Base-by-base conservation (phyloP, 2,329 filamentous ascomycete genomes). In the Cadophora luteo-olivacea region DNA sequence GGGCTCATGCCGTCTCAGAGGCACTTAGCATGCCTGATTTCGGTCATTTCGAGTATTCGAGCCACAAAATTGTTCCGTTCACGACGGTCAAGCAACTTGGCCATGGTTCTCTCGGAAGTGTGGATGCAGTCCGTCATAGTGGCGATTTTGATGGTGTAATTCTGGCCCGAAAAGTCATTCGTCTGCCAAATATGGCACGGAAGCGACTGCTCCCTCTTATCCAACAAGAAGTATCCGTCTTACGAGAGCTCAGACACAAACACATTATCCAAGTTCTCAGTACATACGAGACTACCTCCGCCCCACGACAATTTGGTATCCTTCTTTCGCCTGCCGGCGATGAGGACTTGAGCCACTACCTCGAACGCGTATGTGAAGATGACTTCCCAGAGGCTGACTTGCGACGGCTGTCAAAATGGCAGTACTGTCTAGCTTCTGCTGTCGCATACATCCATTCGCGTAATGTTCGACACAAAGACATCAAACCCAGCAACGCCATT, bases 391-490 rank as follows among this genome's bases (percentile, higher is more conserved):
- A 68, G 9, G 49, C 58, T 57, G 69, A 71, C 9, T 52, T 70
- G 4, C 45, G 61, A 7, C 33, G 61, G 0, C 49, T 70, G 9
- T 49, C 36, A 19, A 54, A 54, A 19, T 72, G 69, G 69, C 64
- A 68, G 61, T 67, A 49, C 11, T 73, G 71, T 60, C 69, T 72
- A 32, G 68, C 68, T 22, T 71, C 69, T 25, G 71, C 71, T 22
- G 49, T 72, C 1, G 60, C 68, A 33, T 72, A 70, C 12, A 67
- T 71, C 1, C 72, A 72, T 41, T 68, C 65, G 4, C 61, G 55
- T 7, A 72, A 70, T 36, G 65, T 72, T 5, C 61, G 70, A 19
- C 71, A 73, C 25, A 73, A 73, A 41, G 71, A 73, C 38, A 73
- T 73, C 48, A 73, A 72, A 61, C 70, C 71, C 11, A 70, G 69